Evolutionary conservation across 257 asterid species (phyloP), one percentile per base, ranked within the genome.

Genomic region (Echites panduratus): DNA sequence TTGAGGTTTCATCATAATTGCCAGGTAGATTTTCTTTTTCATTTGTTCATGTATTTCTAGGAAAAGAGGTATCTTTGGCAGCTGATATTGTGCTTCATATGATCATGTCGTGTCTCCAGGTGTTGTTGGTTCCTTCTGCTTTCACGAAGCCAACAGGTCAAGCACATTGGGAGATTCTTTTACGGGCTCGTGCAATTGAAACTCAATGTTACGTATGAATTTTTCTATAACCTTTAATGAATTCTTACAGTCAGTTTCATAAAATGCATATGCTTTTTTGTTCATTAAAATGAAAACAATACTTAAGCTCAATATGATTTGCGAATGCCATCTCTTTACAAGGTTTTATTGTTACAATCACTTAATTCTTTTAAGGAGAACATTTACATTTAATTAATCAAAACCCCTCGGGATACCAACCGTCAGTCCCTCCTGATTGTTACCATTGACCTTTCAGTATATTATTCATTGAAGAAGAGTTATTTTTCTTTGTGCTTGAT

Each of bases 141-240:
- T 94, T 94, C 79, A 91, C 98, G 5, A 80, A 58, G 48, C 93
- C 87, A 69, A 91, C 98, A 8, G 98, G 98, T 75, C 84, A 77
- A 76, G 97, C 98, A 32, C 98, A 94, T 73, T 91, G 97, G 98
- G 98, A 91, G 84, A 74, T 89, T 70, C 89, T 94, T 82, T 96
- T 94, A 29, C 96, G 96, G 24, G 97, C 96, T 22, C 93, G 97
- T 74, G 98, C 98, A 48, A 87, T 94, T 57, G 97, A 94, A 84
- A 94, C 97, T 48, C 98, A 91, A 79, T 91, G 98, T 73, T 94
- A 94, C 44, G 96, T 94, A 87, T 68, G 90, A 58, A 65, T 62
- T 1, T 53, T 2, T 58, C 27, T 58, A 40, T 63, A 7, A 29
- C n/a, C 22, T 53, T n/a, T 17, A 13, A 66, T 50, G 41, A 17